These are phyloP conservation scores for Ceratocystiopsis sp. DNA, from an alignment of 2,329 filamentous ascomycete species.

Conservation along the genomic window DNA sequence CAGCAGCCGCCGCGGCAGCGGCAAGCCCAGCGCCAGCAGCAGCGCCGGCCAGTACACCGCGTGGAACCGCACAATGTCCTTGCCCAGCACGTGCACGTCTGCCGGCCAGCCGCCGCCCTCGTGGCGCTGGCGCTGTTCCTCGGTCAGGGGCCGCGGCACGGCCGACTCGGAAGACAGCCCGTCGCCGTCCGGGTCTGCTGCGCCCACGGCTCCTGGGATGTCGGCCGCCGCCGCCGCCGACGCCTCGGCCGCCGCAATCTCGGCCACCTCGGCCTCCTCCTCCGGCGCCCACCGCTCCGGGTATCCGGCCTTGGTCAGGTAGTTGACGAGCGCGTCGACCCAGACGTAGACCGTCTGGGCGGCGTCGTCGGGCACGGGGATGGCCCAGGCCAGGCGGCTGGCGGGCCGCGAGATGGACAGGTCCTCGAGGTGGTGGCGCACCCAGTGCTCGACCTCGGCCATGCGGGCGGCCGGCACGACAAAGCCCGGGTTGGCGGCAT, in stretches of 20 bases:
- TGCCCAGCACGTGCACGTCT: conserved; percentile 82
- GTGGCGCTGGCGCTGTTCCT: neutral
- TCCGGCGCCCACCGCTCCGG: conserved; percentile 48
- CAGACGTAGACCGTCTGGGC: conserved; percentile 94
- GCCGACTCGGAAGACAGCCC: too few species aligned
- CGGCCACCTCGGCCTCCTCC: neutral
- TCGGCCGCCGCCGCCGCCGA: neutral
- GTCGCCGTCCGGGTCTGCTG: too few species aligned
- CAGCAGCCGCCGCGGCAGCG: conserved; percentile 61
- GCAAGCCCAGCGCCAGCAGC: conserved; percentile 71
- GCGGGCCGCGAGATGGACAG: conserved; percentile 68
- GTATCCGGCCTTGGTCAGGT: conserved; percentile 76
- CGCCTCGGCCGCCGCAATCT: conserved; percentile 1
- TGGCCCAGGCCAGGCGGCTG: conserved; percentile 69
- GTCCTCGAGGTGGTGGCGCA: conserved; percentile 63
- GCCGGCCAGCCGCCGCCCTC: conserved; percentile 63
- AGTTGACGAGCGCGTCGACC: conserved; percentile 92
- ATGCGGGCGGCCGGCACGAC: conserved; percentile 57
- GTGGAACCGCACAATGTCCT: conserved; percentile 93
- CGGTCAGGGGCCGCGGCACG: neutral
- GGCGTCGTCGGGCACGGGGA: conserved; percentile 69
- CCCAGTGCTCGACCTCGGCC: conserved; percentile 62
- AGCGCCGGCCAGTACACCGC: conserved; percentile 97
- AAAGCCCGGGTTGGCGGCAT: conserved; percentile 59
- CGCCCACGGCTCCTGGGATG: neutral